phyloP scores from a whole-genome alignment of 2,329 filamentous ascomycete species.

The Cryoendolithus antarcticus region DNA sequence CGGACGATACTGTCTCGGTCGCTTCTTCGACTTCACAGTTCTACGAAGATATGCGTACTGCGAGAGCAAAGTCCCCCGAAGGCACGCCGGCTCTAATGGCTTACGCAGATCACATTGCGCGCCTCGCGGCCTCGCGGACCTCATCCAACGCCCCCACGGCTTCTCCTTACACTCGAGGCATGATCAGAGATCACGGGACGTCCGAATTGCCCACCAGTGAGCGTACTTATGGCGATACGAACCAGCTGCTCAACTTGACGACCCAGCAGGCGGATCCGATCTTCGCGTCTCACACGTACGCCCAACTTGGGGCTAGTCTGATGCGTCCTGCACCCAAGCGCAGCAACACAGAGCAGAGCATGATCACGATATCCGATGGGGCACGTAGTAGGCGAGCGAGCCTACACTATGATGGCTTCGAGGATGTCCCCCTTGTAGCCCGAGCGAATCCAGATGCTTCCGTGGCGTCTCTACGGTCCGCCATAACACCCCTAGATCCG shows the following conservation, averaged over 20 bases:
- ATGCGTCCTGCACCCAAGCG: not conserved
- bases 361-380: not conserved
- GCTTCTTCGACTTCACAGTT: no score
- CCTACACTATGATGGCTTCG: not conserved
- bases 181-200: not conserved
- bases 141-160: not conserved
- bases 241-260: constrained; percentile 16
- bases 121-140: not conserved
- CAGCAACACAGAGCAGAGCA: not conserved
- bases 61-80: no score
- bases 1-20: no score
- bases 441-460: not conserved
- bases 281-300: not conserved
- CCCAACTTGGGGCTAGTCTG: not conserved
- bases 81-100: no score
- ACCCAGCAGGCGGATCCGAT: constrained; percentile 4
- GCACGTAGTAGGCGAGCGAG: not conserved
- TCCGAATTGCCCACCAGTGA: constrained; percentile 18
- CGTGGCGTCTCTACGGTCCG: not conserved
- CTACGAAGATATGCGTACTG: no score
- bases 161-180: not conserved
- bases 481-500: not conserved
- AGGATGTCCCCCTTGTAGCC: not conserved
- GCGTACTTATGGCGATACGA: constrained; percentile 20
- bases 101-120: no score